phyloP scores from a whole-genome alignment of 2,329 filamentous ascomycete genomes.

The Fusarium sp. region DNA sequence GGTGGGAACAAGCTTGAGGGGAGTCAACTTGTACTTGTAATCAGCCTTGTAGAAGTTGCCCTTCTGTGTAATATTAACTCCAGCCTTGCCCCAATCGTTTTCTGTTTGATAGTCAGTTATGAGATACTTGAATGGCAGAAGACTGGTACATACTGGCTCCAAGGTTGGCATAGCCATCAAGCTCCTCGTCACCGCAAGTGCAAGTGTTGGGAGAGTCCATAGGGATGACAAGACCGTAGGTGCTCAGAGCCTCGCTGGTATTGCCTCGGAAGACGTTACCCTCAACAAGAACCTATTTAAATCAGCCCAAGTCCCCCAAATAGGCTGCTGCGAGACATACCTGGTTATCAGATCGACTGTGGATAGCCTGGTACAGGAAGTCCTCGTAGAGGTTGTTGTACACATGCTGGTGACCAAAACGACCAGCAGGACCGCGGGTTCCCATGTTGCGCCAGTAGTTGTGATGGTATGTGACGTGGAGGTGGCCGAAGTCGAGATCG shows the following conservation, averaged over 20 bases:
- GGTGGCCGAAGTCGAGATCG: conserved; percentile 52
- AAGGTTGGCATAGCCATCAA: conserved; percentile 63
- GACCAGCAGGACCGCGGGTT: conserved; percentile 57
- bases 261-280: conserved; percentile 57
- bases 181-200: conserved; percentile 60
- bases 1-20: conserved; percentile 51
- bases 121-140: conserved; percentile 28
- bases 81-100: conserved; percentile 58
- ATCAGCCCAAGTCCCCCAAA: accelerated
- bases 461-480: conserved; percentile 60
- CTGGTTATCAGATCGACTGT: conserved; percentile 57
- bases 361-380: conserved; percentile 57
- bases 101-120: conserved; percentile 25
- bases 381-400: conserved; percentile 60
- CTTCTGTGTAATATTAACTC: conserved; percentile 60
- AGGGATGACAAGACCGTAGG: conserved; percentile 64
- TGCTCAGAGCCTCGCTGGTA: conserved; percentile 59
- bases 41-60: conserved; percentile 58
- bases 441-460: conserved; percentile 57
- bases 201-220: conserved; percentile 62
- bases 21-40: conserved; percentile 59
- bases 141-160: conserved; percentile 54
- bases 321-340: accelerated
- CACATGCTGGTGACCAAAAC: conserved; percentile 58
- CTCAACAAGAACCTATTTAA: conserved; percentile 53